Evolutionary conservation across 257 asterid species (phyloP).

Genomic region (Apocynum venetum): DNA sequence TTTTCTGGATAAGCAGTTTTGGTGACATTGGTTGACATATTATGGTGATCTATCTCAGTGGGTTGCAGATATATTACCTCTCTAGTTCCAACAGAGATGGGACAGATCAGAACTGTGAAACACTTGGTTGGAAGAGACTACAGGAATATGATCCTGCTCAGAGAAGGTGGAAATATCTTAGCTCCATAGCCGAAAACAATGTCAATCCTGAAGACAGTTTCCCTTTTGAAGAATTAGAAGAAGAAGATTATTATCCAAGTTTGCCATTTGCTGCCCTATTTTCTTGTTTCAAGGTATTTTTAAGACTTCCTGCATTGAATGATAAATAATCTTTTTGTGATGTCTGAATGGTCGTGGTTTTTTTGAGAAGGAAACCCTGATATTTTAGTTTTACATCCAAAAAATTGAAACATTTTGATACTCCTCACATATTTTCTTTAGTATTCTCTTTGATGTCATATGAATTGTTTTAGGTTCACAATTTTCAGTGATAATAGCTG

Average conservation of each 20-base stretch:
- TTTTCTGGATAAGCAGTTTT: constrained; percentile 4
- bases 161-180: constrained; percentile 73
- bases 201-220: constrained; percentile 49
- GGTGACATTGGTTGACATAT: constrained; percentile 21
- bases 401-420: neutral
- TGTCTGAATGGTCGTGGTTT: neutral
- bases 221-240: constrained; percentile 65
- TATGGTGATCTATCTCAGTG: constrained; percentile 47
- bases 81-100: constrained; percentile 72
- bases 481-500: neutral
- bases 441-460: neutral
- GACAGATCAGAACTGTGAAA: constrained; percentile 67
- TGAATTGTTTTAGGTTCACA: neutral
- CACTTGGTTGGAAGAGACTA: constrained; percentile 70
- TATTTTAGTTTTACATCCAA: neutral
- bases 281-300: constrained; percentile 83
- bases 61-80: constrained; percentile 75
- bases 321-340: neutral
- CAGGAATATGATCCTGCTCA: constrained; percentile 62
- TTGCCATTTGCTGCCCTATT: constrained; percentile 94
- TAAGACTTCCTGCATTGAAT: neutral
- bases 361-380: neutral
- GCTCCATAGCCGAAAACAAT: constrained; percentile 43
- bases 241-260: constrained; percentile 86
- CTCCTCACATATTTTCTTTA: neutral